These are phyloP conservation scores for Leishmania major DNA, from an alignment of 208 protist genomes.

Conservation along the genomic window DNA sequence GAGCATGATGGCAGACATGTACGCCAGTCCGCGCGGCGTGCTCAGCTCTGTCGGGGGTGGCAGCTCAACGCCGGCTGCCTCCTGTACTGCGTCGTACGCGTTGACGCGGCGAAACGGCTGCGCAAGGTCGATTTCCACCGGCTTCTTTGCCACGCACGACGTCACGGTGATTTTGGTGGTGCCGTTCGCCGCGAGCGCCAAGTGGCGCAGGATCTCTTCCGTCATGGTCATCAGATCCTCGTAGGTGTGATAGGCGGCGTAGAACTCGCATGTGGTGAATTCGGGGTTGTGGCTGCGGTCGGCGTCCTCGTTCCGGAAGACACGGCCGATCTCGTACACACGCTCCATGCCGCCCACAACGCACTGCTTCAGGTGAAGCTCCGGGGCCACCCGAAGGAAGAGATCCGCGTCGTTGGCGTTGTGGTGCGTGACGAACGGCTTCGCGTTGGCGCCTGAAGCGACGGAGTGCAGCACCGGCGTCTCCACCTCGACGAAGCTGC, in stretches of 20 bases:
- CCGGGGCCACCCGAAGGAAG: conserved; percentile 92
- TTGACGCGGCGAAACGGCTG: conserved; percentile 86
- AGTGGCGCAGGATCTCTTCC: conserved; percentile 88
- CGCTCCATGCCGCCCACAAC: conserved; percentile 94
- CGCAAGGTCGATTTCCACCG: conserved; percentile 81
- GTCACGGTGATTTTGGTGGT: conserved; percentile 45
- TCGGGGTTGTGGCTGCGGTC: conserved; percentile 96
- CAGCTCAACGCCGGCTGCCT: conserved; percentile 66
- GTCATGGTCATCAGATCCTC: conserved; percentile 94
- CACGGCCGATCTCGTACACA: conserved; percentile 95
- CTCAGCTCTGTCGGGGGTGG: conserved; percentile 79
- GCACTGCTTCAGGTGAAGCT: conserved; percentile 95
- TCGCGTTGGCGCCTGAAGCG: conserved; percentile 91
- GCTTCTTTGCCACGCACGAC: conserved; percentile 29
- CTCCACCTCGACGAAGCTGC: conserved; percentile 94
- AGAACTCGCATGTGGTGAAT: conserved; percentile 95
- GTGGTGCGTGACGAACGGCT: conserved; percentile 93
- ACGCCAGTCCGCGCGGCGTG: conserved; percentile 73
- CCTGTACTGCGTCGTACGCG: conserved; percentile 90
- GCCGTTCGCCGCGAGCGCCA: conserved; percentile 63
- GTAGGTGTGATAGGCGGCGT: conserved; percentile 95
- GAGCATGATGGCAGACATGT: conserved; percentile 88
- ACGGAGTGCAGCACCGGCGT: conserved; percentile 92
- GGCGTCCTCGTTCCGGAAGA: conserved; percentile 96
- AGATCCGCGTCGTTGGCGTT: conserved; percentile 84